A percentile compares a stretch with the other conserved stretches of the same genome.
Conservation (phyloP, 139 green algal genomes). For the Haematococcus sp. region DNA sequence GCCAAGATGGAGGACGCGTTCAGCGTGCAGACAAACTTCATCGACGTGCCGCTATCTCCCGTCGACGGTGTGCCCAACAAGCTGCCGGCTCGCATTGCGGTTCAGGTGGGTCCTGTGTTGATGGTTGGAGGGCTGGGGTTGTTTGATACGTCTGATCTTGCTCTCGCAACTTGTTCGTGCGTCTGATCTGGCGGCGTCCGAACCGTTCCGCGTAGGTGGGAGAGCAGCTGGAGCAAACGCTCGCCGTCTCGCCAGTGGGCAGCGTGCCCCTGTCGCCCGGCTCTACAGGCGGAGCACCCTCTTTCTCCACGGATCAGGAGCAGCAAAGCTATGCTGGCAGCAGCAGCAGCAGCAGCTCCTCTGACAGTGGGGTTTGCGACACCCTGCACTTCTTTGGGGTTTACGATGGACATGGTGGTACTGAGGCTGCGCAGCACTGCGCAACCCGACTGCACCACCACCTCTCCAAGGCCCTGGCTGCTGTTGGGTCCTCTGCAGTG, state of each 20-base stretch:
- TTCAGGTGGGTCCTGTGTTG: conserved; percentile 15
- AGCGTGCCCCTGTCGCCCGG: conserved; percentile 14
- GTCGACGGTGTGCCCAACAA: conserved; percentile 26
- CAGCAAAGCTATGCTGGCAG: background rate
- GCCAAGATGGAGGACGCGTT: conserved; percentile 74
- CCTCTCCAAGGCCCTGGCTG: conserved; percentile 42
- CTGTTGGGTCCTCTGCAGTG: background rate
- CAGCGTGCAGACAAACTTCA: conserved; percentile 47
- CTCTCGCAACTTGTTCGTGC: too few relatives aligned
- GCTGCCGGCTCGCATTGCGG: conserved; percentile 51
- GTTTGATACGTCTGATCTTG: too few relatives aligned
- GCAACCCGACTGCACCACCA: conserved; percentile 60
- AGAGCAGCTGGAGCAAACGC: conserved; percentile 10
- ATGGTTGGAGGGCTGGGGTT: too few relatives aligned
- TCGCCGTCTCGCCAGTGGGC: background rate
- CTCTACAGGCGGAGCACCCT: background rate
- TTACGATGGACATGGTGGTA: conserved; percentile 74
- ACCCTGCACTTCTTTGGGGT: conserved; percentile 79
- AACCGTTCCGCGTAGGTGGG: background rate
- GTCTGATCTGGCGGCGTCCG: too few relatives aligned
- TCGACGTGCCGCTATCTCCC: conserved; percentile 17
- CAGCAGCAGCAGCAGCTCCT: conserved; percentile 18
- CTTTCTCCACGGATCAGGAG: background rate
- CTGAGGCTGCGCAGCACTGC: conserved; percentile 63
- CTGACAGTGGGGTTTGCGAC: conserved; percentile 26